phyloP scores from a whole-genome alignment of 192 early-diverging fungal genomes.

The Dissophora globulifera region DNA sequence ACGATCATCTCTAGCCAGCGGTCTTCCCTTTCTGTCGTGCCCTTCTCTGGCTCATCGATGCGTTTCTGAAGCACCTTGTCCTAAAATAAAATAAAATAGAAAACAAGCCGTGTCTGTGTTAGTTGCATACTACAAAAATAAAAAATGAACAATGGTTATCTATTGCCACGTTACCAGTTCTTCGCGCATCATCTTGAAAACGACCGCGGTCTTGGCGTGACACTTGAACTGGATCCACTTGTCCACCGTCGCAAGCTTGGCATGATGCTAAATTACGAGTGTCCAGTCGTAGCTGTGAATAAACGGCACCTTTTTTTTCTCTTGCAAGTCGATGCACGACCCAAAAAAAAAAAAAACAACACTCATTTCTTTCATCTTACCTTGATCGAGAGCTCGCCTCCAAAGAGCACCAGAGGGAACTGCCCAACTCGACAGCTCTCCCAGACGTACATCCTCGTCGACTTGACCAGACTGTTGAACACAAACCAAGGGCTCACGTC shows the following conservation, averaged over 20 bases:
- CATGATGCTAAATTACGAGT: too few relatives aligned
- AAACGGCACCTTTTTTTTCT: too few relatives aligned
- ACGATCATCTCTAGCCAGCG: conserved; percentile 50
- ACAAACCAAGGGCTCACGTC: conserved; percentile 55
- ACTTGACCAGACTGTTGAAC: conserved; percentile 64
- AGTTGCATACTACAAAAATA: too few relatives aligned
- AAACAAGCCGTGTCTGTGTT: too few relatives aligned
- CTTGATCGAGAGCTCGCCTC: conserved; percentile 57
- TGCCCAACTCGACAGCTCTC: conserved; percentile 58
- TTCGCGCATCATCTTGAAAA: conserved; percentile 63
- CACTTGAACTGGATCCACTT: conserved; percentile 66
- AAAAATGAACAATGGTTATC: background rate
- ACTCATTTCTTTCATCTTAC: too few relatives aligned
- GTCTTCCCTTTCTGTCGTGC: conserved; percentile 42
- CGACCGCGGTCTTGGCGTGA: conserved; percentile 59
- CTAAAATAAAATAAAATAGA: conserved; percentile 6
- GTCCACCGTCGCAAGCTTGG: conserved; percentile 54
- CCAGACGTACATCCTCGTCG: conserved; percentile 62
- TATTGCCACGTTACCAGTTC: conserved; percentile 50
- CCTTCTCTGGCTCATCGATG: conserved; percentile 45
- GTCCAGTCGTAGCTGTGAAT: too few relatives aligned
- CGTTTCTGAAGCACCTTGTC: conserved; percentile 52
- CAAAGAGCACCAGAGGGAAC: conserved; percentile 61
- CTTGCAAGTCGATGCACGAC: too few relatives aligned
- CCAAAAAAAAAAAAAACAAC: background rate